These are phyloP conservation scores for Dothiorella sarmentorum DNA, from an alignment of 2,329 filamentous ascomycete species.

Conservation along the genomic window DNA sequence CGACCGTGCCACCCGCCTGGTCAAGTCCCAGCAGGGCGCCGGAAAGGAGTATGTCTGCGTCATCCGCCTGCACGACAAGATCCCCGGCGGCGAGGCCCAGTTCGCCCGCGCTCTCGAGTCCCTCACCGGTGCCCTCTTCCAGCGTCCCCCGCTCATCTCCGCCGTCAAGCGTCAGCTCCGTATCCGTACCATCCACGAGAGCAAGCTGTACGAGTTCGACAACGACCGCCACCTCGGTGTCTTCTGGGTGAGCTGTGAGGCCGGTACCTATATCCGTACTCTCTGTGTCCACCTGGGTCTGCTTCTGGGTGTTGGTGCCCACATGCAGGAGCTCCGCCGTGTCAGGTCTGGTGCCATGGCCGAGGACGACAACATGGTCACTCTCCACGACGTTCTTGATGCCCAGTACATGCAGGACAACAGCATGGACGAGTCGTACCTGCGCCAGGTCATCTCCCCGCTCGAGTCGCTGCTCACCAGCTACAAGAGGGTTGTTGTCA, in stretches of 20 bases:
- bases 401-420: conserved; percentile 97
- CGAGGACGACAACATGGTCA: conserved; percentile 84
- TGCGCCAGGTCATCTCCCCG: conserved; percentile 86
- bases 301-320: conserved; percentile 76
- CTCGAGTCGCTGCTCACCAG: conserved; percentile 86
- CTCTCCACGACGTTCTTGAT: conserved; percentile 90
- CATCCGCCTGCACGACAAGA: conserved; percentile 90
- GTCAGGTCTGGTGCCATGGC: conserved; percentile 94
- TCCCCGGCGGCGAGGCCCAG: conserved; percentile 88
- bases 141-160: conserved; percentile 93
- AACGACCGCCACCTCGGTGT: conserved; percentile 96
- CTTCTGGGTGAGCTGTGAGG: conserved; percentile 99
- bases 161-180: conserved; percentile 98
- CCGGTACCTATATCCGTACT: conserved; percentile 97
- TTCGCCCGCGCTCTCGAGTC: conserved; percentile 93
- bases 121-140: conserved; percentile 93
- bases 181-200: conserved; percentile 97
- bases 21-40: conserved; percentile 98
- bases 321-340: conserved; percentile 97
- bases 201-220: conserved; percentile 93
- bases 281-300: conserved; percentile 90
- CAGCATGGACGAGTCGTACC: conserved; percentile 87
- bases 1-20: conserved; percentile 92
- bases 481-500: conserved; percentile 97
- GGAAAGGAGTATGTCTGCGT: conserved; percentile 99